Evolutionary conservation across 331 rosid genomes (phyloP), one percentile per base, ranked within the genome.

Genomic region (Pyracantha coccinea): DNA sequence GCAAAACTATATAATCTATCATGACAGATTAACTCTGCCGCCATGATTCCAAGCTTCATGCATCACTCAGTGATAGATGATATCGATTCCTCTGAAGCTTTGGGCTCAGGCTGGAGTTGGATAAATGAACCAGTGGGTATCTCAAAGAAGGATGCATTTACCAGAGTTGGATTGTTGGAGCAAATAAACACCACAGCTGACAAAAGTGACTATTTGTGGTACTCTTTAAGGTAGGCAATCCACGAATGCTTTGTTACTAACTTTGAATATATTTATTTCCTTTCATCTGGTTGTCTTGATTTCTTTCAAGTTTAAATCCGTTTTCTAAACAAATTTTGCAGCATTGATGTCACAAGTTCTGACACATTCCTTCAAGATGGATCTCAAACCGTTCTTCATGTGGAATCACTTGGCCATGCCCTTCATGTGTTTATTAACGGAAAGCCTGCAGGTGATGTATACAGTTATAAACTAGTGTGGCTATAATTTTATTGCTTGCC

Each of bases 141-240:
- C 84, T 89, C 99, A 75, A 90, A 81, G 82, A 54, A 54, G 41
- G 90, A 89, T 82, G 85, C 97, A 71, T 90, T 92, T 83, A 72
- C 79, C 23, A 90, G 85, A 77, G 44, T 21, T 33, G 97, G 97
- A 85, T 86, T 95, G 27, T 79, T 85, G 54, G 99, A 95, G 84
- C 97, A 95, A 85, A 89, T 95, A 85, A 86, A 88, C 74, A 90
- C 97, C 7, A 95, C 99, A 10, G 93, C 97, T 45, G 97, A 95
- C 84, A 83, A 47, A 80, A 95, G 97, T 27, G 99, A 95, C 79
- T 95, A 92, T 77, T 82, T 95, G 75, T 95, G 97, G 99, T 95
- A 95, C 82, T 87, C 99, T 27, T 77, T 83, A 69, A 92, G 97
- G 97, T 95, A 89, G 20, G 45, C 4, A 71, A 65, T 71, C 54